Base-by-base conservation (phyloP, 192 early-diverging fungal species). In the Gryganskiella cystojenkinii region DNA sequence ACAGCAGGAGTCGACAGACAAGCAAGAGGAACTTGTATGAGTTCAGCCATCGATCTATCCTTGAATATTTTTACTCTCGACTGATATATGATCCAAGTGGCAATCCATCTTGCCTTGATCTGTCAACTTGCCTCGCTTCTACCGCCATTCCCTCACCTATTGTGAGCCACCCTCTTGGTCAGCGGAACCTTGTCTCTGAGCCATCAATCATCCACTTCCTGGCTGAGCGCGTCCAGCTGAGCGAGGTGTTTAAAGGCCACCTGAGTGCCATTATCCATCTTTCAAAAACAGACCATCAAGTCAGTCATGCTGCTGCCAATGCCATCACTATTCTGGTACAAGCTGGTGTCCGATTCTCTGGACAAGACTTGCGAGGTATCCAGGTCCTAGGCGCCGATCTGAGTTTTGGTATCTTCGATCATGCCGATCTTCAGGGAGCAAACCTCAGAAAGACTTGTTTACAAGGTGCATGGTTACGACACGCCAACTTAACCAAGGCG, bases 321-420 rank as follows among this genome's bases (percentile, higher is more conserved):
- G 40, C 58, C 1, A 61, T 61, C 1, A 61, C 58, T 0, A 47
- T 61, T 15, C 7, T 61, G 28, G 28, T 61, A 25, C n/a, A 8
- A 46, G 58, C 58, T 27, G 58, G 44, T 11, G 27, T 61, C 0
- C 1, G 1, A 3, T 61, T 61, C 27, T 17, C n/a, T 22, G 59
- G 46, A 15, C 15, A n/a, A 0, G 44, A 61, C 17, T 27, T 61
- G 2, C 40, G 28, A 1, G 45, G 45, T 2, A 30, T 61, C 17
- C 43, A 28, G n/a, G 19, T 61, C 30, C 59, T 44, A 13, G 31
- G 43, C 2, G 59, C 59, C 42, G 59, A 61, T 10, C 59, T 61
- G 0, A 30, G 25, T 5, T 3, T 19, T 7, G 59, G 59, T 0
- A 20, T 30, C 3, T 61, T 61, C 59, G 59, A 61, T 8, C 45